Evolutionary conservation across 2,329 filamentous ascomycete genomes (phyloP), one percentile per base, ranked within the genome.

Genomic region (Trichoderma brevicompactum): DNA sequence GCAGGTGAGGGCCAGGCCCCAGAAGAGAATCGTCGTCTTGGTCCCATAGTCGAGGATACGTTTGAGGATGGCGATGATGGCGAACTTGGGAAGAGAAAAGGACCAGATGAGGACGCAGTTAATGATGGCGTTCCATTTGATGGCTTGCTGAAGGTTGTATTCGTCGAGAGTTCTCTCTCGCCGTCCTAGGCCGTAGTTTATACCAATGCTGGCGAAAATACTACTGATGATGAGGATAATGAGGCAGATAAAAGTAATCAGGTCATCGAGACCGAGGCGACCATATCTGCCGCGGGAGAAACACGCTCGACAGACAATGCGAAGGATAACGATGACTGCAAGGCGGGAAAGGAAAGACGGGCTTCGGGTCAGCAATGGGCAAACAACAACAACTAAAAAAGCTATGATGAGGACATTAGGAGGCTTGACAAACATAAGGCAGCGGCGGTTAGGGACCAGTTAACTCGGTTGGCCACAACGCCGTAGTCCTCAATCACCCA

Each of bases 51-150:
- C 68, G 55, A 73, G 69, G 19, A 72, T 73, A 5, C 71, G 68
- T 36, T 73, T 73, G 32, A 73, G 67, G 40, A 69, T 72, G 9
- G 71, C 71, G 38, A 73, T 68, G 32, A 73, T 69, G 55, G 71
- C 71, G 52, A 73, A 73, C 7, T 73, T 73, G 8, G 71, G 71
- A 1, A 73, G 64, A 4, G 71, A 72, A 49, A 73, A 72, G 3
- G 70, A 69, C 70, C 70, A 72, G 23, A 73, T 70, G 9, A 73
- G 58, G 15, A 73, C 67, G 8, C 68, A 68, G 65, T 68, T 72
- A 55, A 70, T 71, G 28, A 72, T 71, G 44, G 67, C 66, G 46
- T 72, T 73, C 69, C 70, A 73, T 46, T 69, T 71, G 6, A 71
- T 48, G 10, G 71, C 69, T 8, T 68, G 13, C 32, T 64, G 55